phyloP scores from a whole-genome alignment of 2,329 filamentous ascomycete genomes.

The Trichophyton equinum region DNA sequence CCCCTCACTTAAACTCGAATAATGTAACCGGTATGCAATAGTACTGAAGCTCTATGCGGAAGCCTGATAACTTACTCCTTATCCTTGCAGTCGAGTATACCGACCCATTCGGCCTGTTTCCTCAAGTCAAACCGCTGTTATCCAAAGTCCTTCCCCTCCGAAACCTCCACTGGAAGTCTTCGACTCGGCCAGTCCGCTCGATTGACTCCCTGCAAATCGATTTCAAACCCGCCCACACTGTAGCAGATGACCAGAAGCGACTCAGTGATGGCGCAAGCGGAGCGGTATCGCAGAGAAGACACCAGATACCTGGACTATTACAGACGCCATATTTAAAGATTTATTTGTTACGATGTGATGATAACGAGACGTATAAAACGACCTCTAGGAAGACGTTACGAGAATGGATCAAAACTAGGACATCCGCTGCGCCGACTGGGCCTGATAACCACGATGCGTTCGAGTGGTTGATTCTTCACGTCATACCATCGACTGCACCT shows the following conservation, averaged over 20 bases:
- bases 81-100: conserved; percentile 69
- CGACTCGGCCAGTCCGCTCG: conserved; percentile 76
- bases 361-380: conserved; percentile 85
- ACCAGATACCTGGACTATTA: conserved; percentile 88
- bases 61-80: conserved; percentile 3
- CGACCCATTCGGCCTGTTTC: conserved; percentile 82
- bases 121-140: conserved; percentile 65
- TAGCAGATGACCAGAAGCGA: conserved; percentile 23
- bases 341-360: conserved; percentile 80
- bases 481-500: conserved; percentile 83
- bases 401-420: conserved; percentile 80
- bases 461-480: conserved; percentile 89
- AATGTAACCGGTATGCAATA: conserved; percentile 55
- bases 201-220: conserved; percentile 89
- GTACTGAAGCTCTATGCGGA: neutral
- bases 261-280: conserved; percentile 28
- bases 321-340: conserved; percentile 91
- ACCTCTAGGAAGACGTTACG: conserved; percentile 64
- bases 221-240: conserved; percentile 52
- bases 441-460: conserved; percentile 93
- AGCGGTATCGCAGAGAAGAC: conserved; percentile 47
- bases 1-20: conserved; percentile 47
- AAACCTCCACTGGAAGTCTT: conserved; percentile 95
- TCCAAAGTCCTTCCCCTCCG: conserved; percentile 68
- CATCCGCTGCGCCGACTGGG: conserved; percentile 44